Evolutionary conservation across 495 filamentous ascomycete species (phyloP), one percentile per base, ranked within the genome.

Genomic region (Xylaria acuta): DNA sequence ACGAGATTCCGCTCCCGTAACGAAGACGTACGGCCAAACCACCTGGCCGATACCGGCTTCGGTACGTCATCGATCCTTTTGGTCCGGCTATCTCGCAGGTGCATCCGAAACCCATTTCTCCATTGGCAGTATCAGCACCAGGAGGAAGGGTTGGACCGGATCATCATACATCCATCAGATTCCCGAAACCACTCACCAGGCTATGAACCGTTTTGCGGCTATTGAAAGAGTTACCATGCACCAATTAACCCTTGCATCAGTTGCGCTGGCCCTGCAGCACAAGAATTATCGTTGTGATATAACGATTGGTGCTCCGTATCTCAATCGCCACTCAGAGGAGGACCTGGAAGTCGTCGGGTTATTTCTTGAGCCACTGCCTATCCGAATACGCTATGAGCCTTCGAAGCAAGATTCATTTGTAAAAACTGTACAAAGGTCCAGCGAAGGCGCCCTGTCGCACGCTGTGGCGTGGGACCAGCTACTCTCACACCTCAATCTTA

Each of bases 351-450:
- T 65, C 14, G 72, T 81, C 38, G 80, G 80, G 2, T 73, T 82
- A 0, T 83, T 82, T 64, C 76, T 83, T 5, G 78, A 82, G 54
- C 79, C 77, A 1, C 56, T 83, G 2, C 80, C 81, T 0, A 71
- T 83, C 18, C 78, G 81, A 8, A 73, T 83, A n/a, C 36, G 43
- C 11, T 80, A 70, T 47, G 43, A 65, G 2, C 43, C 43, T 47
- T 54, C 3, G 58, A 5, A 32, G 25, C 11, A 43, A 8, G 18
- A 43, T 34, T 41, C 49, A 70, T 45, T 16, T 34, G 49, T 45
- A 27, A 22, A 67, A 22, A 11, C 63, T 2, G 75, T 79, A 11
- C 66, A 76, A 40, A 20, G 12, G 27, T 74, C 74, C 30, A 75
- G 75, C 25, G 27, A 36, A 22, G 36, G 6, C 20, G 75, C 79